These are phyloP conservation scores for Ligustrum vulgare DNA, from an alignment of 257 asterid genomes.

Conservation along the genomic window DNA sequence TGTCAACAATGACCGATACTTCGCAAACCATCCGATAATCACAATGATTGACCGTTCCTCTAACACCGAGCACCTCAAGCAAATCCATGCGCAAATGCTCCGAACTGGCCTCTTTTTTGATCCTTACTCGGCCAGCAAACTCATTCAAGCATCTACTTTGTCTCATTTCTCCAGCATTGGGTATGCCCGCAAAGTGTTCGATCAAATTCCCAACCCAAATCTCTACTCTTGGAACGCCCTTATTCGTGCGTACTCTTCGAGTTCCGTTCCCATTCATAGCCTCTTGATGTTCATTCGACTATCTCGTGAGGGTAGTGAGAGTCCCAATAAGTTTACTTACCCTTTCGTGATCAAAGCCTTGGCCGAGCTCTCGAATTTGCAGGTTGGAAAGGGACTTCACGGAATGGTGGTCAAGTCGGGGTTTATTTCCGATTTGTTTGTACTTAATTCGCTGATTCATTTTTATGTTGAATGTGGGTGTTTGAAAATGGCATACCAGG, in stretches of 20 bases:
- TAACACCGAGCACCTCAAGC: constrained; percentile 50
- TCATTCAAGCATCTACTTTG: constrained; percentile 49
- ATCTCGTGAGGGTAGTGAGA: constrained; percentile 41
- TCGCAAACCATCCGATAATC: constrained; percentile 53
- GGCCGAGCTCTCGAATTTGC: constrained; percentile 45
- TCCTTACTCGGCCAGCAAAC: constrained; percentile 72
- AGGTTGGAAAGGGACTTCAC: constrained; percentile 63
- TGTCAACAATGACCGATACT: constrained; percentile 48
- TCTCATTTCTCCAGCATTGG: constrained; percentile 54
- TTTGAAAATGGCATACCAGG: constrained; percentile 51
- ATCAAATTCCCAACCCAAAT: constrained; percentile 73
- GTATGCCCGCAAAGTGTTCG: constrained; percentile 76
- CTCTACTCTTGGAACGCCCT: constrained; percentile 73
- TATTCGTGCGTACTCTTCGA: constrained; percentile 62
- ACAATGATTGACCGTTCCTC: constrained; percentile 53
- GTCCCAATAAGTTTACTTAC: constrained; percentile 67
- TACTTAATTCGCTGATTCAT: constrained; percentile 60
- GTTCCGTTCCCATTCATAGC: constrained; percentile 38
- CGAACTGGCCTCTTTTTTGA: constrained; percentile 63
- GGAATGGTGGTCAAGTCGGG: constrained; percentile 72
- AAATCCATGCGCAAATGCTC: constrained; percentile 77
- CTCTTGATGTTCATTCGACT: constrained; percentile 44
- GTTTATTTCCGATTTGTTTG: constrained; percentile 52
- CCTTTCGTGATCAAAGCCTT: constrained; percentile 81
- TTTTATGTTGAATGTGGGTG: constrained; percentile 64